Percentiles rank a stretch among this genome's conserved stretches.
These are phyloP conservation scores for Grigorovia transvaalensis DNA, from an alignment of 805 yeast species.

Conservation along the genomic window DNA sequence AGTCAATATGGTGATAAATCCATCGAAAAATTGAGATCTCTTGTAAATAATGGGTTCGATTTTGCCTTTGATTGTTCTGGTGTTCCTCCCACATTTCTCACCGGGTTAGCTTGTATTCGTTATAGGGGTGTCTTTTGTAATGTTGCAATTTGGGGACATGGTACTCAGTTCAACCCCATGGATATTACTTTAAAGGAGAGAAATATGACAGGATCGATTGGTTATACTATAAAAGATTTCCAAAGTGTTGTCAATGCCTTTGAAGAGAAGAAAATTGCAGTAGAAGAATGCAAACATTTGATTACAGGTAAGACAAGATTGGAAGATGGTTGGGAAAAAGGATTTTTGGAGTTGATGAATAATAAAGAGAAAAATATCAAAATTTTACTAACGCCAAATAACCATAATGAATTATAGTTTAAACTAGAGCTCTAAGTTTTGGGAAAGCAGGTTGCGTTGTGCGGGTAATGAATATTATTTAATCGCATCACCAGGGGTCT, in stretches of 20 bases:
- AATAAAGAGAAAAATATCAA: slow-evolving; percentile 49
- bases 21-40: slow-evolving; percentile 32
- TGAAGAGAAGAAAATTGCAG: slow-evolving; percentile 35
- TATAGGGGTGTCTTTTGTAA: slow-evolving; percentile 51
- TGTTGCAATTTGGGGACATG: slow-evolving; percentile 55
- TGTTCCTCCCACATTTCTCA: slow-evolving; percentile 38
- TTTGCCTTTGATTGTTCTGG: slow-evolving; percentile 48
- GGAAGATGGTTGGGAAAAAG: slow-evolving; percentile 43
- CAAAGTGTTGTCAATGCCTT: slow-evolving; percentile 45
- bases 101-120: slow-evolving; percentile 40
- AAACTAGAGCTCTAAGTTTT: not conserved
- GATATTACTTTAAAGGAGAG: slow-evolving; percentile 46
- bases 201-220: slow-evolving; percentile 48
- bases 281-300: slow-evolving; percentile 35
- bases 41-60: slow-evolving; percentile 37
- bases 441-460: too few species aligned
- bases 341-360: slow-evolving; percentile 39
- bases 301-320: slow-evolving; percentile 45
- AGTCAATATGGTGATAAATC: slow-evolving; percentile 27
- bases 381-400: slow-evolving; percentile 41
- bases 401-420: slow-evolving; percentile 24
- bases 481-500: too few species aligned
- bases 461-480: too few species aligned
- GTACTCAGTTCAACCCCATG: slow-evolving; percentile 44
- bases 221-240: slow-evolving; percentile 48